Evolutionary conservation across 2,329 filamentous ascomycete species (phyloP).

Genomic region (Grosmannia huntii): DNA sequence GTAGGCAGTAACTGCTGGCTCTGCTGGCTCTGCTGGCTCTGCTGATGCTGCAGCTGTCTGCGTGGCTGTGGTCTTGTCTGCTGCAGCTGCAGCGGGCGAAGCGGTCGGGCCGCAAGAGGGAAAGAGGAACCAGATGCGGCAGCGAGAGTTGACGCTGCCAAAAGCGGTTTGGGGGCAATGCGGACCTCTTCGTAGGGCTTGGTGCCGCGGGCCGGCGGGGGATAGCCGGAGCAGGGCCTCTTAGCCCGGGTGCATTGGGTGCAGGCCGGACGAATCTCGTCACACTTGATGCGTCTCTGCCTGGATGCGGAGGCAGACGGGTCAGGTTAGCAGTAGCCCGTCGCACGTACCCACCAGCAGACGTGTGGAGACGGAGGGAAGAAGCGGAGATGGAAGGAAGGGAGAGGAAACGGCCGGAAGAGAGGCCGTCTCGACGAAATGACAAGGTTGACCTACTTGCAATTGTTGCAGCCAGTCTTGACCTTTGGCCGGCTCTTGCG

Average conservation of each 20-base stretch:
- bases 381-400: too few species aligned
- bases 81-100: neutral
- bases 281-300: conserved; percentile 51
- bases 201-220: conserved; percentile 37
- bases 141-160: too few species aligned
- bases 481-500: conserved; percentile 48
- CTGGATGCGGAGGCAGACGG: conserved; percentile 20
- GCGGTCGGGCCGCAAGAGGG: conserved; percentile 13
- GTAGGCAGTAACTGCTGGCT: too few species aligned
- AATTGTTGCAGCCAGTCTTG: conserved; percentile 53
- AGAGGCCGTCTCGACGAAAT: neutral
- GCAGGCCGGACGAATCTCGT: conserved; percentile 48
- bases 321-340: conserved; percentile 8
- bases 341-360: too few species aligned
- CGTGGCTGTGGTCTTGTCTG: too few species aligned
- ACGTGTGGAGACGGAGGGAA: too few species aligned
- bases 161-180: conserved; percentile 33
- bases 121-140: neutral
- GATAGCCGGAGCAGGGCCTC: conserved; percentile 48
- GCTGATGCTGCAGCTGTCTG: too few species aligned
- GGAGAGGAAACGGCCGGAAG: neutral
- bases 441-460: conserved; percentile 42
- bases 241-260: conserved; percentile 46
- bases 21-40: too few species aligned
- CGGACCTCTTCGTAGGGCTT: conserved; percentile 27